A percentile compares a stretch with the other conserved stretches of the same genome.
Evolutionary conservation across 352 stramenopile genomes (phyloP).

Genomic region (Phytophthora cajani): DNA sequence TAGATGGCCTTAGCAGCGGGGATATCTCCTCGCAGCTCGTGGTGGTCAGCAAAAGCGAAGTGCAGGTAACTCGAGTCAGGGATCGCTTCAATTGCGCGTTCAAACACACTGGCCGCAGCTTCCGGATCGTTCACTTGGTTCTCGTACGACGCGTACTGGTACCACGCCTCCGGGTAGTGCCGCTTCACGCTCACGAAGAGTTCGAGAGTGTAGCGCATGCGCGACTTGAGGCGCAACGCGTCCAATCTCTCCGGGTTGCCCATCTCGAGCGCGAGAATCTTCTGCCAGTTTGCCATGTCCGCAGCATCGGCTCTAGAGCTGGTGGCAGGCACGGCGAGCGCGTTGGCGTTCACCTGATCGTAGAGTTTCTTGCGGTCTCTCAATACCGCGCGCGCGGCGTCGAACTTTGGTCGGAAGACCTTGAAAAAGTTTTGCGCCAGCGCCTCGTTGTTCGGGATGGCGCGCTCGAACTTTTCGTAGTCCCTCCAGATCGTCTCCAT

Average conservation of each 20-base stretch:
- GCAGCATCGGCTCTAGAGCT: conserved; percentile 41
- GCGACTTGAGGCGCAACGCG: conserved; percentile 75
- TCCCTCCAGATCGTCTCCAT: conserved; percentile 89
- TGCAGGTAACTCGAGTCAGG: conserved; percentile 81
- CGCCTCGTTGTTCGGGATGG: conserved; percentile 89
- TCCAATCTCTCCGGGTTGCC: conserved; percentile 85
- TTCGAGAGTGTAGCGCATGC: conserved; percentile 87
- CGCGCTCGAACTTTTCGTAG: conserved; percentile 89
- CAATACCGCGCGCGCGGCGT: conserved; percentile 78
- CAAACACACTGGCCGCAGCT: conserved; percentile 68
- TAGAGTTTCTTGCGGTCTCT: conserved; percentile 88
- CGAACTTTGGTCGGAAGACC: conserved; percentile 85
- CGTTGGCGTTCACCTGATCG: conserved; percentile 76
- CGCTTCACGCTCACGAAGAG: conserved; percentile 80
- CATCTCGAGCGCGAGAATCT: conserved; percentile 80
- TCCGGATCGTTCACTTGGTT: conserved; percentile 79
- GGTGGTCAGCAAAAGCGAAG: conserved; percentile 85
- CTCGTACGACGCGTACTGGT: conserved; percentile 86
- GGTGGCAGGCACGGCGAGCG: conserved; percentile 61
- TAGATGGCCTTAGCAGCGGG: conserved; percentile 79
- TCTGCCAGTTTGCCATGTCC: conserved; percentile 82
- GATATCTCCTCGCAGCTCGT: conserved; percentile 76
- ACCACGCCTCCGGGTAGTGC: conserved; percentile 85
- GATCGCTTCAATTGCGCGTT: conserved; percentile 78
- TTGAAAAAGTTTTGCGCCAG: conserved; percentile 91